Evolutionary conservation across 148 eudicot genomes (phyloP), one percentile per base, ranked within the genome.

Genomic region (Chenopodium quinoa): DNA sequence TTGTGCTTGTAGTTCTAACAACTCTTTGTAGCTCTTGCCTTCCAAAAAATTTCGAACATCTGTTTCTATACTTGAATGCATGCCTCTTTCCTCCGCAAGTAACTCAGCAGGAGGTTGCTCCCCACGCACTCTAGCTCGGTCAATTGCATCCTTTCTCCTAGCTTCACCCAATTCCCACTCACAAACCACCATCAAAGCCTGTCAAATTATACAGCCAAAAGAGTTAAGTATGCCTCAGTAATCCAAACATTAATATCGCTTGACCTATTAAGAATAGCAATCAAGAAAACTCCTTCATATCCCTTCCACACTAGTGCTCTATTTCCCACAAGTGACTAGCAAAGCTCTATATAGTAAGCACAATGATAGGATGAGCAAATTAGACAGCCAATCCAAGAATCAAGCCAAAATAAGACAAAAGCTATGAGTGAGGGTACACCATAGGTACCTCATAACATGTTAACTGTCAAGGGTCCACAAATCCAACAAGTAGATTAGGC

Each of bases 101-200:
- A 92, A 85, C 86, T 93, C 97, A 50, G 93, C 88, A 75, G 97
- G 91, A 73, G 94, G 93, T 66, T 86, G 91, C 89, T 93, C 97
- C 76, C 97, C 97, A 82, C 97, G 92, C 82, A 93, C 94, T 87
- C 92, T 86, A 75, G 97, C 97, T 74, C 95, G 92, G 77, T 91
- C 97, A 65, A 90, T 78, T 56, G 93, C 88, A 78, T 96, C 99
- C 84, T 88, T 94, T 84, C 89, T 92, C 79, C 92, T 91, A 64
- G 89, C 93, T 91, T 92, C 99, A 73, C 90, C 89, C 79, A 96
- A 82, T 82, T 96, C 99, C 99, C 98, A 96, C 71, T 92, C 93
- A 79, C 92, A 91, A 83, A 96, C 98, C 83, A 92, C 92, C 89
- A 92, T 73, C 64, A 96, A 92, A 22, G 98, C 98, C 99, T 93